Evolutionary conservation across 1,284 basidiomycete species (phyloP), one percentile per base, ranked within the genome.

Genomic region (Irpex sp.): DNA sequence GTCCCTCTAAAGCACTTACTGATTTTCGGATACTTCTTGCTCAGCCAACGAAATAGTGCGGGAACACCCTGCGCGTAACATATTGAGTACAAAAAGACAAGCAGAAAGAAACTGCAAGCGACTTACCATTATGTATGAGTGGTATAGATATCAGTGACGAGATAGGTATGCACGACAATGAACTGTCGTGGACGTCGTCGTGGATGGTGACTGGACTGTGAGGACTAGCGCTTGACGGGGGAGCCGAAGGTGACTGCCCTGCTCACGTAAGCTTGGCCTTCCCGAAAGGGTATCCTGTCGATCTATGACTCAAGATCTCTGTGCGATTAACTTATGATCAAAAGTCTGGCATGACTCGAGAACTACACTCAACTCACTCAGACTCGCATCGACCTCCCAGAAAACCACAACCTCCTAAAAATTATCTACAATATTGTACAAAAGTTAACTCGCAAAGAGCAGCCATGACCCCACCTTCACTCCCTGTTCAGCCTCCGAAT

Each of bases 21-120:
- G 73, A 96, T 97, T 84, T 94, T 97, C 59, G 96, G 94, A 75
- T 98, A 97, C 78, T 97, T 97, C 82, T 91, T 96, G 75, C 94
- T 96, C 65, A 97, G 83, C 94, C 94, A 97, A 75, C 94, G 87
- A 79, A 97, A 95, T 67, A 97, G 85, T 63, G 94, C 95, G 64
- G 94, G 94, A 67, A 97, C 94, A 88, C 94, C 94, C 94, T 96
- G 64, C 34, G 57, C 21, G 52, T 47, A 31, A 5, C 26, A 52
- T 66, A 6, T 68, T 61, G 40, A 61, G 9, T 19, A 15, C 17
- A 47, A 34, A 34, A 1, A 34, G 0, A 34, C 31, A 34, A 7
- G 48, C 34, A n/a, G 5, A 61, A 37, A 51, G 44, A 60, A 51
- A 26, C 57, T n/a, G 44, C 3, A 21, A 58, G 21, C 1, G 8